Percentiles rank a stretch among this genome's conserved stretches.
These are phyloP conservation scores for Spirogloea muscicola DNA, from an alignment of 139 green algal species.

Conservation along the genomic window DNA sequence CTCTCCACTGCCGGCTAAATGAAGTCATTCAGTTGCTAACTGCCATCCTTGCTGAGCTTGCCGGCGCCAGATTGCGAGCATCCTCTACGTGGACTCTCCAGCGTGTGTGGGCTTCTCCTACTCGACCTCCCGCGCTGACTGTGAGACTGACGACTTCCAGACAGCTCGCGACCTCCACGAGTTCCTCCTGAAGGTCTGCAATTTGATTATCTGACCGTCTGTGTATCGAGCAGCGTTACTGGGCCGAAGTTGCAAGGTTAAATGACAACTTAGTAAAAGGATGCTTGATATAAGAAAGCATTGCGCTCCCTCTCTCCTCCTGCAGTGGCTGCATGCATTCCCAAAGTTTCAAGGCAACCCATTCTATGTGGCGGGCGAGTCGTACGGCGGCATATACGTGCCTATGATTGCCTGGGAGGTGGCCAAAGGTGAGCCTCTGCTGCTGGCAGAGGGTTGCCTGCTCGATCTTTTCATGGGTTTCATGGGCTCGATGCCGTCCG, in stretches of 20 bases:
- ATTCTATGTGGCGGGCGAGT: constrained; percentile 52
- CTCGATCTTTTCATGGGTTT: too few species aligned
- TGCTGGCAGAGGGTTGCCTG: too few species aligned
- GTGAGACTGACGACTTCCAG: constrained; percentile 32
- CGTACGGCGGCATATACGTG: constrained; percentile 54
- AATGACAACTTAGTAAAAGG: too few species aligned
- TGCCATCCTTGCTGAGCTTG: background rate
- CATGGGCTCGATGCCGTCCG: constrained; percentile 51
- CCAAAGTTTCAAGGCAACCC: constrained; percentile 35
- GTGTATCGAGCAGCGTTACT: too few species aligned
- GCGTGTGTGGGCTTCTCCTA: constrained; percentile 51
- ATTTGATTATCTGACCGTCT: too few species aligned
- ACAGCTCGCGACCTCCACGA: constrained; percentile 24
- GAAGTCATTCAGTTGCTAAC: too few species aligned
- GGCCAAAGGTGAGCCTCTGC: too few species aligned
- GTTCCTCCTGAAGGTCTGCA: too few species aligned
- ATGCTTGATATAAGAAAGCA: too few species aligned
- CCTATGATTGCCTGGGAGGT: constrained; percentile 43
- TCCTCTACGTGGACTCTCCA: constrained; percentile 49
- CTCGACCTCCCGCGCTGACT: constrained; percentile 41
- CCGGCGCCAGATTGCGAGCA: constrained; percentile 34
- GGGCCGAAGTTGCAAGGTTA: too few species aligned
- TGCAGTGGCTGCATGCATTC: constrained; percentile 19
- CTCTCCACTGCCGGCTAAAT: too few species aligned
- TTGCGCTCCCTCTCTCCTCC: too few species aligned